Percentiles rank a stretch among this genome's conserved stretches.
Conservation (phyloP, 345 rosid genomes). For the Clausena lansium region DNA sequence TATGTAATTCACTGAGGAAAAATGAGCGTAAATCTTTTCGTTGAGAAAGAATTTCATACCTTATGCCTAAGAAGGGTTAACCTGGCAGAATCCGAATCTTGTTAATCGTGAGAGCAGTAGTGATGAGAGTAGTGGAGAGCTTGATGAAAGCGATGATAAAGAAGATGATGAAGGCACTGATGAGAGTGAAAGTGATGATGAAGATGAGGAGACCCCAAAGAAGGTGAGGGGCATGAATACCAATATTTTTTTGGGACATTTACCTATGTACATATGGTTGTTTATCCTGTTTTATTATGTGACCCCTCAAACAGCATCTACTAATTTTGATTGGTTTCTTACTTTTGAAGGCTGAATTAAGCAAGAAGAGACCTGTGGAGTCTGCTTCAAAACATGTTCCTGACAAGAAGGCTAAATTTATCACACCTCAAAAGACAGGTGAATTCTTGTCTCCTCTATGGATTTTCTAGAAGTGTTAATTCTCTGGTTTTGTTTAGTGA, state of each 20-base stretch:
- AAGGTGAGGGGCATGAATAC: conserved; percentile 32
- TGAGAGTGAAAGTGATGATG: conserved; percentile 28
- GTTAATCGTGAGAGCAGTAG: conserved; percentile 4
- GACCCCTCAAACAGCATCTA: no score
- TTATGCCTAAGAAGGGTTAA: background rate
- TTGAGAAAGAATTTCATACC: background rate
- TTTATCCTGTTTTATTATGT: background rate
- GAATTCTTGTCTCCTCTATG: background rate
- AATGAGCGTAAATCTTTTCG: background rate
- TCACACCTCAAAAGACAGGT: conserved; percentile 76
- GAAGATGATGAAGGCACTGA: conserved; percentile 27
- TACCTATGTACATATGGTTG: background rate
- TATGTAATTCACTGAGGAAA: background rate
- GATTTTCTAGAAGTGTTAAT: background rate
- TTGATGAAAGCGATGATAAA: conserved; percentile 20
- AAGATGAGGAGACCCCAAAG: conserved; percentile 41
- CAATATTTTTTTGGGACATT: background rate
- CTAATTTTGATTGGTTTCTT: background rate
- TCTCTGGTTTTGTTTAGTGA: background rate
- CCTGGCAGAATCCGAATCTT: background rate
- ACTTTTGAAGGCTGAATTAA: conserved; percentile 37
- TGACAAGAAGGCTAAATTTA: conserved; percentile 69
- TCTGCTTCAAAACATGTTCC: conserved; percentile 42
- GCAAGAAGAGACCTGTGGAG: conserved; percentile 69
- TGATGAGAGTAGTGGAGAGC: conserved; percentile 17